phyloP scores from a whole-genome alignment of 2,329 filamentous ascomycete species.

The Dryadomyces quercus-mongolicae region DNA sequence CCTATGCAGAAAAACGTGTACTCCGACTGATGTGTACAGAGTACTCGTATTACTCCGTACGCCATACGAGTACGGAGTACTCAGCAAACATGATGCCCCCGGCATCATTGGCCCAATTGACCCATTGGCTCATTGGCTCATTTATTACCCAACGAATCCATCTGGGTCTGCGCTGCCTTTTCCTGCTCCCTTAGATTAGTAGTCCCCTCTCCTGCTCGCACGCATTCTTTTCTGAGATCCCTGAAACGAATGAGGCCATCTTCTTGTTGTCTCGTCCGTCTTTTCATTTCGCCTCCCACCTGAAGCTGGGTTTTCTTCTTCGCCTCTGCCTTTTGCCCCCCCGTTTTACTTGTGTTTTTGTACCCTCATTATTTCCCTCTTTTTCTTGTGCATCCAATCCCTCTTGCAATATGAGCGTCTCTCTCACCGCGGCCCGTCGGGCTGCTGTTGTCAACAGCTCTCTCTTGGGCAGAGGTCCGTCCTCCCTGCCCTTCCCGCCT shows the following conservation, averaged over 20 bases:
- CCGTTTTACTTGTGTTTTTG: background rate
- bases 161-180: background rate
- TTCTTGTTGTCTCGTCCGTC: background rate
- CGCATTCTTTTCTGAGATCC: background rate
- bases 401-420: conserved; percentile 38
- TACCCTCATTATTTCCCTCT: background rate
- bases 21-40: too few species aligned
- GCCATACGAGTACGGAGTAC: background rate
- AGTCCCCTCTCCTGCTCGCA: background rate
- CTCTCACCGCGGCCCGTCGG: conserved; percentile 41
- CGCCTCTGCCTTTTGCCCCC: background rate
- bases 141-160: background rate
- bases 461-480: conserved; percentile 34
- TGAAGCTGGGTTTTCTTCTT: background rate
- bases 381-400: background rate
- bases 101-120: too few species aligned
- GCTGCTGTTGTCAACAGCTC: conserved; percentile 37
- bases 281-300: background rate
- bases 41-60: too few species aligned
- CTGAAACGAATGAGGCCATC: background rate
- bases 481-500: background rate
- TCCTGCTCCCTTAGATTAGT: background rate
- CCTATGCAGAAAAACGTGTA: background rate
- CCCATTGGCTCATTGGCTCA: background rate
- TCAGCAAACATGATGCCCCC: too few species aligned